phyloP scores from a whole-genome alignment of 2,329 filamentous ascomycete genomes.

The Cladosporium velox region DNA sequence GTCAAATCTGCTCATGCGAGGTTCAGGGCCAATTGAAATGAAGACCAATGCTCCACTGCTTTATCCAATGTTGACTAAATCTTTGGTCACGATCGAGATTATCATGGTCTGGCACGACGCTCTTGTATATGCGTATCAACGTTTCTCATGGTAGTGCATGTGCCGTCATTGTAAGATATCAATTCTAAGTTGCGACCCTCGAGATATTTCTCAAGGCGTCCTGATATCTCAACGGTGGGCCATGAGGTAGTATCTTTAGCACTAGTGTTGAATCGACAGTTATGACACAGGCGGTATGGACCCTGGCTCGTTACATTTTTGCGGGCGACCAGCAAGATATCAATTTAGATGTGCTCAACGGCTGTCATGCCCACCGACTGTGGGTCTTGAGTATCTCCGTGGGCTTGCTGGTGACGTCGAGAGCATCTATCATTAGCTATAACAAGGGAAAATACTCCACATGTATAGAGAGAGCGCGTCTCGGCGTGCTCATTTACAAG shows the following conservation, averaged over 20 bases:
- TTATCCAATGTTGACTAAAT: background rate
- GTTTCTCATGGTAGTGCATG: background rate
- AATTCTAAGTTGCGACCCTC: background rate
- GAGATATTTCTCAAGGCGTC: background rate
- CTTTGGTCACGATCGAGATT: background rate
- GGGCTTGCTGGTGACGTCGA: background rate
- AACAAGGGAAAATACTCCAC: background rate
- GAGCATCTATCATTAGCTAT: background rate
- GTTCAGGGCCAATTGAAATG: background rate
- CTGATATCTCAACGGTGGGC: background rate
- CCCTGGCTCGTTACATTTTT: background rate
- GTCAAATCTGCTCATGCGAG: background rate
- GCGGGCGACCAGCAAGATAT: background rate
- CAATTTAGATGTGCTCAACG: background rate
- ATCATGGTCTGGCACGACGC: background rate
- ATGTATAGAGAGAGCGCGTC: background rate
- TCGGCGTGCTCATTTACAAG: background rate
- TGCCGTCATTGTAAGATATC: background rate
- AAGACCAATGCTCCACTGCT: background rate
- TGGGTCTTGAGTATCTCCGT: background rate
- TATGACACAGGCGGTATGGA: background rate
- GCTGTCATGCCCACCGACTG: background rate
- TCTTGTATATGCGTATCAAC: background rate
- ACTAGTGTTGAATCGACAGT: background rate
- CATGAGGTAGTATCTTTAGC: background rate